Evolutionary conservation across 257 asterid species (phyloP).

Genomic region (Solanum sitiens): DNA sequence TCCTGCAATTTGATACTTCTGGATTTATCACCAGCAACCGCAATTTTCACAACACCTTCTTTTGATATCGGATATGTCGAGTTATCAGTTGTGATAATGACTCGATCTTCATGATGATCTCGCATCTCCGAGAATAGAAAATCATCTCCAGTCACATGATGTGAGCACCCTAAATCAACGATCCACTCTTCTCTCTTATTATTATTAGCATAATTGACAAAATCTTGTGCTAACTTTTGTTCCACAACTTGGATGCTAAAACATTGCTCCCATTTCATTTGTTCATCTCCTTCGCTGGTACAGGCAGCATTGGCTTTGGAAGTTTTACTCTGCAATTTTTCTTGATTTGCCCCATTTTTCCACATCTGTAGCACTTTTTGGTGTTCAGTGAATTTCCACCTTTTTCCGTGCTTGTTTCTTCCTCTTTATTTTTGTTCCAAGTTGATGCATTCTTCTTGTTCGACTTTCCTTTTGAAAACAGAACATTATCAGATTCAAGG

Average conservation of each 20-base stretch:
- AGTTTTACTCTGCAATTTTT: not conserved
- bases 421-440: too few relatives aligned
- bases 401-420: not conserved
- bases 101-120: too few relatives aligned
- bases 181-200: not conserved
- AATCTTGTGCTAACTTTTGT: not conserved
- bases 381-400: not conserved
- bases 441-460: too few relatives aligned
- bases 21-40: not conserved
- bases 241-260: not conserved
- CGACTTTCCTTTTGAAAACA: too few relatives aligned
- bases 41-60: not conserved
- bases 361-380: too few relatives aligned
- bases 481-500: too few relatives aligned
- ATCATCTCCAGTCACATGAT: too few relatives aligned
- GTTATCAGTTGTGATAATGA: not conserved
- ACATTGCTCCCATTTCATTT: not conserved
- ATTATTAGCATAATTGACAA: not conserved
- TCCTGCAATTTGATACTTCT: not conserved
- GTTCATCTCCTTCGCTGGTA: too few relatives aligned
- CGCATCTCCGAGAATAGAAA: too few relatives aligned
- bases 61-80: not conserved
- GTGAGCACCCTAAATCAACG: too few relatives aligned
- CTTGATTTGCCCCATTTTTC: not conserved
- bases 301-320: too few relatives aligned